These are phyloP conservation scores for Lasiodiplodia theobromae DNA, from an alignment of 2,329 filamentous ascomycete species.

Conservation along the genomic window DNA sequence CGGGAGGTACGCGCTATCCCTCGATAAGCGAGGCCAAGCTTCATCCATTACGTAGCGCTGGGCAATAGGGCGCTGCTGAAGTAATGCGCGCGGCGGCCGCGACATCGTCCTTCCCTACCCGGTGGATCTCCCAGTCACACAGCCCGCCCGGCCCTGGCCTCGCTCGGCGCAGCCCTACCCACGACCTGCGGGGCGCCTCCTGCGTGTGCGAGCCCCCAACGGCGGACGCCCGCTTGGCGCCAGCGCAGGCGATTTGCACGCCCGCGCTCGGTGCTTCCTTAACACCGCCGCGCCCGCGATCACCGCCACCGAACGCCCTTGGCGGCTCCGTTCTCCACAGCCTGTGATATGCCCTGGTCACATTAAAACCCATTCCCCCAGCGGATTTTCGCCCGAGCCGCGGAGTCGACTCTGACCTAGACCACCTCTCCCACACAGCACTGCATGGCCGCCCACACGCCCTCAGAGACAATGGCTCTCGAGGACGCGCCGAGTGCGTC, in stretches of 20 bases:
- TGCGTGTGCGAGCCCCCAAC: constrained; percentile 15
- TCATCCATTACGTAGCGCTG: constrained; percentile 27
- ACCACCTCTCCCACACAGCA: constrained; percentile 1
- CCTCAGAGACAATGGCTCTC: constrained; percentile 26
- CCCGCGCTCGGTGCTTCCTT: constrained; percentile 26
- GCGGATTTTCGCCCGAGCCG: constrained; percentile 24
- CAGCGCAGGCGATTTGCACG: constrained; percentile 12
- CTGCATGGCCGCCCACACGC: constrained; percentile 21
- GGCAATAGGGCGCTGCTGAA: constrained; percentile 24
- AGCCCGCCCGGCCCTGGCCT: constrained; percentile 15
- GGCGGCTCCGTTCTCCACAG: constrained; percentile 29
- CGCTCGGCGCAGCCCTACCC: constrained; percentile 29
- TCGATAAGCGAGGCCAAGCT: constrained; percentile 28
- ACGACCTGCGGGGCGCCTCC: constrained; percentile 23
- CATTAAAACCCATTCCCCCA: constrained; percentile 29
- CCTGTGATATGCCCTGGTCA: constrained; percentile 28
- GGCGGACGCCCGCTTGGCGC: constrained; percentile 8
- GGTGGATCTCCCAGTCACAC: constrained; percentile 27
- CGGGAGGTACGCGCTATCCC: constrained; percentile 24
- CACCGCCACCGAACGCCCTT: constrained; percentile 29
- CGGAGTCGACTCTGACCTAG: constrained; percentile 24
- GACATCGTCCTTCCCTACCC: constrained; percentile 26
- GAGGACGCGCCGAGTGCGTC: constrained; percentile 18
- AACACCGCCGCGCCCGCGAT: constrained; percentile 29
- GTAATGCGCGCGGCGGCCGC: constrained; percentile 10